Evolutionary conservation across 2,329 filamentous ascomycete genomes (phyloP), one percentile per base, ranked within the genome.

Genomic region (Colletotrichum echinochloae): DNA sequence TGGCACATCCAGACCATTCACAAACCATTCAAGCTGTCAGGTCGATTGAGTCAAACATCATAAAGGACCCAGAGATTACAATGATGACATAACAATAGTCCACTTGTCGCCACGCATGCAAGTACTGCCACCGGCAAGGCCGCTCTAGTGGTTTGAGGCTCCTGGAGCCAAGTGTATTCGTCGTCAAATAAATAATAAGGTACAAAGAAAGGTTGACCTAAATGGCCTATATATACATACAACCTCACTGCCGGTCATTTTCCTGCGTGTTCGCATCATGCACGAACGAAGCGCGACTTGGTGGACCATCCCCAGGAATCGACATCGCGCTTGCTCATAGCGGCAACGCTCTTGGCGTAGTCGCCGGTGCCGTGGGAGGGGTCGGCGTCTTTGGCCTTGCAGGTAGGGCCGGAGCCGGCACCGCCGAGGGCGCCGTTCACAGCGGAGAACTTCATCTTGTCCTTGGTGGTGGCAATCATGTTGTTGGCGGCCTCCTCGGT

Each of bases 351-450:
- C 76, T 79, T 68, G 2, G 78, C 81, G 65, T 81, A 84, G 56
- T 84, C 80, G 39, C 78, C 77, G 0, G 82, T 84, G 2, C 83
- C 83, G 23, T 79, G 72, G 18, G 73, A 72, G 0, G 83, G 83
- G 68, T 85, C 83, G 8, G 80, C 79, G 72, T 85, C 83, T 16
- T 72, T 74, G 5, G 81, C 72, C 62, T 77, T 76, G 18, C 78
- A 77, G n/a, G 60, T 78, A 60, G 41, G 73, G n/a, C 74, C 76
- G 20, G 75, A 75, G 5, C 77, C 78, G 41, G 75, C 76, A n/a
- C 72, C 74, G 9, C 80, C 80, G 48, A 79, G 73, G 5, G 74
- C 74, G 12, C 83, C 83, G 54, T 80, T 72, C 2, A 84, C 80
- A n/a, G 73, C 65, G 18, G 69, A 73, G 56, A 81, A 84, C 35